Conservation (phyloP, 345 rosid species). For the Triadica sebifera region DNA sequence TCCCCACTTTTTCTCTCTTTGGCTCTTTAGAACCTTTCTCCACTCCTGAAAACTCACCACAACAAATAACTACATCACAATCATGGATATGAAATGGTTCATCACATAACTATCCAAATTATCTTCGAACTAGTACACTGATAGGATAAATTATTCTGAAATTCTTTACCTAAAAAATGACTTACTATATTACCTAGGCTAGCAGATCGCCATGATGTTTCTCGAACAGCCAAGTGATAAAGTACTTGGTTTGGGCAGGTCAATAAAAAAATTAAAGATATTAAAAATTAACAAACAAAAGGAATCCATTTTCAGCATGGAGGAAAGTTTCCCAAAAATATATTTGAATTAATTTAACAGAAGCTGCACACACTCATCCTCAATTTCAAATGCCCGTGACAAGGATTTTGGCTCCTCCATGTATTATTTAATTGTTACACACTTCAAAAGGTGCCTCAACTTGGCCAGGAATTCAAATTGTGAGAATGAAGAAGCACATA, state of each 20-base stretch:
- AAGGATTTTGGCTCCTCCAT: background rate
- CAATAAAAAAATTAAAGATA: background rate
- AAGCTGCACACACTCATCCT: background rate
- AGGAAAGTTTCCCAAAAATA: background rate
- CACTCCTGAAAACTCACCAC: constrained; percentile 47
- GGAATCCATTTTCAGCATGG: background rate
- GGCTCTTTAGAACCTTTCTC: constrained; percentile 90
- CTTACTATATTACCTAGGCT: background rate
- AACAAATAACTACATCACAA: background rate
- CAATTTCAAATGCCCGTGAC: too few species aligned
- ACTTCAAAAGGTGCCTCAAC: background rate
- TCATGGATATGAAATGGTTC: background rate
- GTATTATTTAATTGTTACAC: background rate
- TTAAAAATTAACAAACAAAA: background rate
- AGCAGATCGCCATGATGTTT: background rate
- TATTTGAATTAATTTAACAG: background rate
- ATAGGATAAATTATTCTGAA: background rate
- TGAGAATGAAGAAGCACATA: background rate
- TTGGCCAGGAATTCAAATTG: too few species aligned
- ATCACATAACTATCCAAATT: background rate
- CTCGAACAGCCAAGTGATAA: background rate
- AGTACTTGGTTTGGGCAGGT: background rate
- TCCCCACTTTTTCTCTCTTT: constrained; percentile 66
- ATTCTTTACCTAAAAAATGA: background rate
- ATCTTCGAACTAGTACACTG: background rate